Evolutionary conservation across 495 filamentous ascomycete species (phyloP).

Genomic region (Trichoderma orchidacearum): DNA sequence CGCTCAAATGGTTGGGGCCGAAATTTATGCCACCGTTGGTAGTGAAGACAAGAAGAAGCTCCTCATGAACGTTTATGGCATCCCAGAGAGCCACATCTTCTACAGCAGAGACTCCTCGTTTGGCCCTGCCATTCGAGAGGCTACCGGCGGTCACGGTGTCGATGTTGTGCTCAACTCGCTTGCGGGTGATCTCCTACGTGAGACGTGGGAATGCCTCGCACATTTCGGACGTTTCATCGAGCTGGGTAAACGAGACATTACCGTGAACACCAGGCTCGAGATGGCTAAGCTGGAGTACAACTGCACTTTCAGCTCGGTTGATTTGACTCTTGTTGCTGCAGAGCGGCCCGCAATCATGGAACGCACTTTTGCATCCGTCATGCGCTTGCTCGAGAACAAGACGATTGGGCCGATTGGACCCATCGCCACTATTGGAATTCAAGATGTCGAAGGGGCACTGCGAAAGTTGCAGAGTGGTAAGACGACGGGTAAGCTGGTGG

Average conservation of each 20-base stretch:
- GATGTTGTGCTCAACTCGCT: constrained; percentile 54
- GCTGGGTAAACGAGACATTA: constrained; percentile 26
- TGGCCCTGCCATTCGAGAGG: constrained; percentile 27
- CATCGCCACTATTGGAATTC: constrained; percentile 17
- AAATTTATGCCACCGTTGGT: constrained; percentile 45
- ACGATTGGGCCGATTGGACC: constrained; percentile 21
- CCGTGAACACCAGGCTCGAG: constrained; percentile 23
- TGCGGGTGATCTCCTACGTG: constrained; percentile 23
- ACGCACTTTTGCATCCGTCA: constrained; percentile 24
- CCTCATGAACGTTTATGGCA: constrained; percentile 31
- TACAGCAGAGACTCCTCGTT: constrained; percentile 32
- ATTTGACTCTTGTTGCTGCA: constrained; percentile 24
- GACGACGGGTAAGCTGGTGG: constrained; percentile 43
- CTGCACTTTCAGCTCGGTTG: constrained; percentile 33
- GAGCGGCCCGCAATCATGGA: constrained; percentile 24
- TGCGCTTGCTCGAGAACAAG: constrained; percentile 22
- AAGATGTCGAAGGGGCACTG: constrained; percentile 28
- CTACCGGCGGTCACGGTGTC: constrained; percentile 40
- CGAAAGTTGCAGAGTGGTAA: constrained; percentile 33
- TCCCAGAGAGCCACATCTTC: constrained; percentile 43
- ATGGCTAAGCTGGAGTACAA: constrained; percentile 28
- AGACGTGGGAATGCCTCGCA: constrained; percentile 33
- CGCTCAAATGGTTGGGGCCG: constrained; percentile 38
- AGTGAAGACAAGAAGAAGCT: constrained; percentile 36
- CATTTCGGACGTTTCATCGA: constrained; percentile 35